Percentiles rank a stretch among this genome's conserved stretches.
These are phyloP conservation scores for Sclerotinia glacialis DNA, from an alignment of 2,329 filamentous ascomycete genomes.

Conservation along the genomic window DNA sequence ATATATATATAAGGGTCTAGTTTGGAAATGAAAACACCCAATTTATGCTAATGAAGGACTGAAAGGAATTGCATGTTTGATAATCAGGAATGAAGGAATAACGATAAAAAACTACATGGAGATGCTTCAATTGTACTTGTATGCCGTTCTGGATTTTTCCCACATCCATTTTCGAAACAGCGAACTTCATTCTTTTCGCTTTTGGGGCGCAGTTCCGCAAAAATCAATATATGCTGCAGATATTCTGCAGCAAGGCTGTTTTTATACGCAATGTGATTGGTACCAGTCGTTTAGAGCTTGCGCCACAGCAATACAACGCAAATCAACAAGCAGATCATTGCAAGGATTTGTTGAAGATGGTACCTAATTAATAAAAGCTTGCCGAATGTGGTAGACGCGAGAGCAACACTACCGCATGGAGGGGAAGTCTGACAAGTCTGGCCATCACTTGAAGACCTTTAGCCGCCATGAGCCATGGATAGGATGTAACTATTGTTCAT, in stretches of 20 bases:
- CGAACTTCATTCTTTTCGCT: not conserved
- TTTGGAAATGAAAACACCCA: not conserved
- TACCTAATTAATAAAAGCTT: not conserved
- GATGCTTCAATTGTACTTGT: slow-evolving; percentile 1
- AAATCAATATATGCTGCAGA: slow-evolving; percentile 21
- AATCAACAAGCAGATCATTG: not conserved
- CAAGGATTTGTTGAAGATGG: not conserved
- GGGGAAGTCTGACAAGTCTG: not conserved
- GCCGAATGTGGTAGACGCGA: slow-evolving; percentile 3
- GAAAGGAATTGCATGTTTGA: slow-evolving; percentile 13
- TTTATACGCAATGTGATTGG: slow-evolving; percentile 20
- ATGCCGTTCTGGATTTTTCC: not conserved
- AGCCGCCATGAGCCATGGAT: not conserved
- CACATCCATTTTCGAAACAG: slow-evolving; percentile 2
- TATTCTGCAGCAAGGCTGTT: slow-evolving; percentile 13
- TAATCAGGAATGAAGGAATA: slow-evolving; percentile 18
- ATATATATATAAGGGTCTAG: slow-evolving; percentile 10
- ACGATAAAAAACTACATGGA: not conserved
- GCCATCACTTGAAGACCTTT: slow-evolving; percentile 7
- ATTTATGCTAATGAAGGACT: slow-evolving; percentile 14
- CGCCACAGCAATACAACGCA: slow-evolving; percentile 7
- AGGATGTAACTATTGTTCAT: not conserved
- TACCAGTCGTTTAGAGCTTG: not conserved
- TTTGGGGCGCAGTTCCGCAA: slow-evolving; percentile 16
- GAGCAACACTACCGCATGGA: slow-evolving; percentile 5